Conservation (phyloP, 805 yeast species). For the Kazachstania viticola region DNA sequence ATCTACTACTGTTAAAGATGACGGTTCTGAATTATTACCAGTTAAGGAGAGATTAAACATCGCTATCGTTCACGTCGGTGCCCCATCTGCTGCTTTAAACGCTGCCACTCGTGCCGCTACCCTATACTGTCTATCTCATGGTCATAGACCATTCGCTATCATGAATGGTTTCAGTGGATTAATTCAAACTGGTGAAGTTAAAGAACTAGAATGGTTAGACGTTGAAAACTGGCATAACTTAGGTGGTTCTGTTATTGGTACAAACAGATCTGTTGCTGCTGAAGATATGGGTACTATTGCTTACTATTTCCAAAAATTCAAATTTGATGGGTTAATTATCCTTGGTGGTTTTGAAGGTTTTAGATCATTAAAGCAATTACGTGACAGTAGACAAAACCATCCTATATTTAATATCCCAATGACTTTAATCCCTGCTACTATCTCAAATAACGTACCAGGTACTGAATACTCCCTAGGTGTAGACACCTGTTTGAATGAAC, state of each 20-base stretch:
- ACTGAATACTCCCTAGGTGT: conserved; percentile 91
- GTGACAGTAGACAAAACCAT: conserved; percentile 61
- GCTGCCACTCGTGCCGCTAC: conserved; percentile 88
- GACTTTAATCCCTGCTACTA: conserved; percentile 89
- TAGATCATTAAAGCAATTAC: conserved; percentile 69
- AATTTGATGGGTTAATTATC: conserved; percentile 78
- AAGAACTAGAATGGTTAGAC: conserved; percentile 67
- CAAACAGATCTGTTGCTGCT: conserved; percentile 77
- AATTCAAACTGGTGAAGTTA: conserved; percentile 76
- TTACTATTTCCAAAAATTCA: conserved; percentile 79
- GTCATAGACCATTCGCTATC: conserved; percentile 84
- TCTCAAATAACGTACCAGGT: conserved; percentile 98
- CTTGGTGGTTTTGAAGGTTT: conserved; percentile 99
- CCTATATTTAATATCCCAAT: conserved; percentile 93
- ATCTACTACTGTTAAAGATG: conserved; percentile 57
- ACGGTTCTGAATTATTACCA: conserved; percentile 50
- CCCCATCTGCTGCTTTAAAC: conserved; percentile 95
- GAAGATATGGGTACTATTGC: conserved; percentile 87
- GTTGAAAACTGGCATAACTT: conserved; percentile 78
- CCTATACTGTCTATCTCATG: conserved; percentile 74
- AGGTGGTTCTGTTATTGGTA: conserved; percentile 97
- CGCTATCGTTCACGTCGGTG: conserved; percentile 88
- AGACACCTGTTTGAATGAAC: conserved; percentile 88
- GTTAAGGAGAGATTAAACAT: conserved; percentile 51
- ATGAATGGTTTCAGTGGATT: conserved; percentile 91